Base-by-base conservation (phyloP, 257 asterid species). In the Gentiana straminea region DNA sequence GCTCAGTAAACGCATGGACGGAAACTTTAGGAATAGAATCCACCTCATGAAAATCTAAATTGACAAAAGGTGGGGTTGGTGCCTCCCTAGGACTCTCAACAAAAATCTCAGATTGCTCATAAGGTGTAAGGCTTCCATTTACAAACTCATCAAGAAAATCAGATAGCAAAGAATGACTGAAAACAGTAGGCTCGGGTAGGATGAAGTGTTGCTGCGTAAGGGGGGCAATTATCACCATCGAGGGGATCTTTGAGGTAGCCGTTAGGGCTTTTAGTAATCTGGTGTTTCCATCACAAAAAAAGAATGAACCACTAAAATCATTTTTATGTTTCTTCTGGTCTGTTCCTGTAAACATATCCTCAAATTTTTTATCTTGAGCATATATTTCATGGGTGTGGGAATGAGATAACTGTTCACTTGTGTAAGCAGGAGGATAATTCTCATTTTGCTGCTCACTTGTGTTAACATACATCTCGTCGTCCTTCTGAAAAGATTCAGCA, bases 31-130 rank as follows among this genome's bases (percentile, higher is more conserved):
- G 96, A 67, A 87, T 83, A 59, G 94, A 78, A 62, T 82, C 91
- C 36, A 68, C 74, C 76, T 87, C 98, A 49, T 78, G 95, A 80
- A 84, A 91, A 79, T 82, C 95, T 62, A 73, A 81, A 80, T 91
- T 91, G 69, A 87, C 94, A 75, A 87, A 87, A 53, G 98, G 96
- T 52, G 98, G 94, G 52, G 63, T 64, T 65, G 84, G 79, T 70
- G 77, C 77, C 72, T 70, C 83, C 70, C 70, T 78, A 15, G 68
- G 69, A 68, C 71, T 78, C 64, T 65, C 79, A 77, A 70, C 72
- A 58, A 51, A 52, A 51, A 60, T 66, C 69, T 77, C 74, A 54
- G 95, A 84, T 71, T 83, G 92, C 64, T 73, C 70, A 70, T 81
- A 77, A 13, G 95, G 92, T 60, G 65, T 70, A 66, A 87, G 95